phyloP scores from a whole-genome alignment of 2,329 filamentous ascomycete genomes.

The Incumbomyces delicatus region DNA sequence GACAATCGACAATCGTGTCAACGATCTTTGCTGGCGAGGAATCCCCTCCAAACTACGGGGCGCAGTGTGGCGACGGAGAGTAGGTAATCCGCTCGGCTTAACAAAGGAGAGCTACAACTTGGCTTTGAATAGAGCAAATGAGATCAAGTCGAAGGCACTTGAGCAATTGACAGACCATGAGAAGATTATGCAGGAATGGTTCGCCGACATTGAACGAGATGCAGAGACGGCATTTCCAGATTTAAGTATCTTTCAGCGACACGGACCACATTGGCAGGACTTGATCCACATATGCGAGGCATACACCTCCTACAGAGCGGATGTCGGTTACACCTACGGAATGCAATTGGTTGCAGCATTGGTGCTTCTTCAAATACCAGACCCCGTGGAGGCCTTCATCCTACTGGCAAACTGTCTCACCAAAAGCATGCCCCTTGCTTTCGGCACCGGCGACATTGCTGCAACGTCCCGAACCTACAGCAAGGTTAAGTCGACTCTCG shows the following conservation, averaged over 20 bases:
- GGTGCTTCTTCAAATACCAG: conserved; percentile 47
- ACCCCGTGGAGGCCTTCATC: conserved; percentile 46
- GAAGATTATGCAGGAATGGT: conserved; percentile 40
- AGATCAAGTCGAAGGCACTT: conserved; percentile 31
- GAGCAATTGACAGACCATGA: conserved; percentile 34
- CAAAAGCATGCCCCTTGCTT: conserved; percentile 50
- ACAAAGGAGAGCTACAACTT: conserved; percentile 47
- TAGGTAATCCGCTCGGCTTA: conserved; percentile 52
- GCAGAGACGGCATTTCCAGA: conserved; percentile 48
- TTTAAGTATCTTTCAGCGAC: conserved; percentile 47
- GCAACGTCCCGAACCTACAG: conserved; percentile 47
- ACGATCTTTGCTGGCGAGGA: conserved; percentile 57
- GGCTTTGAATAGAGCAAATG: conserved; percentile 46
- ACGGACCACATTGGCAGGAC: conserved; percentile 45
- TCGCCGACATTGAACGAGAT: conserved; percentile 45
- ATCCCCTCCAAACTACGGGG: conserved; percentile 48
- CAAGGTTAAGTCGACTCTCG: conserved; percentile 45
- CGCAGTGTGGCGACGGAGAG: conserved; percentile 48
- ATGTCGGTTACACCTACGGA: conserved; percentile 51
- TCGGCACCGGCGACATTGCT: conserved; percentile 48
- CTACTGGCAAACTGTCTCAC: conserved; percentile 53
- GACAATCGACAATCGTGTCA: conserved; percentile 44
- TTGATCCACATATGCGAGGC: conserved; percentile 51
- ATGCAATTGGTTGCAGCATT: conserved; percentile 52
- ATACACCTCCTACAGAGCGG: conserved; percentile 54